Conservation (phyloP, 441 rosid species). For the Biscutella auriculata region DNA sequence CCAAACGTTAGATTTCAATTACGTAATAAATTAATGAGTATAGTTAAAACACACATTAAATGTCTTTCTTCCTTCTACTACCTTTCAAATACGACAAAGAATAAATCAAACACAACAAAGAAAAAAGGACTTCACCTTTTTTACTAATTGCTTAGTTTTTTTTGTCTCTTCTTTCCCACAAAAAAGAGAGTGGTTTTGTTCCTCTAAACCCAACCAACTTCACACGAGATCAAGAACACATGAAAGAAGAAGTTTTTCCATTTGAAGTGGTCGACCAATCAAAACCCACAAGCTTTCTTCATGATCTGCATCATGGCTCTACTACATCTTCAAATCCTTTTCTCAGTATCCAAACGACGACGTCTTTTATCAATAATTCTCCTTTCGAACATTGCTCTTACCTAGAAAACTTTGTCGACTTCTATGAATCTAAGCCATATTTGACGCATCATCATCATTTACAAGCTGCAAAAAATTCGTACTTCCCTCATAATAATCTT, state of each 20-base stretch:
- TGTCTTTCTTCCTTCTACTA: no score
- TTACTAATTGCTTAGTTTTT: slow-evolving; percentile 22
- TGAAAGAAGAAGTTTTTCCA: slow-evolving; percentile 30
- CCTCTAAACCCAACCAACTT: slow-evolving; percentile 22
- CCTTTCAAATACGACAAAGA: no score
- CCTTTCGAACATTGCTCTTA: slow-evolving; percentile 33
- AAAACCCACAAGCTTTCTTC: slow-evolving; percentile 29
- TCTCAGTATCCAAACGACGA: slow-evolving; percentile 24
- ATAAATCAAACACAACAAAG: no score
- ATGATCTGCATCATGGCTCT: slow-evolving; percentile 32
- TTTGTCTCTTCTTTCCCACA: slow-evolving; percentile 8
- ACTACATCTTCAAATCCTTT: slow-evolving; percentile 30
- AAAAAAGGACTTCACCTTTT: slow-evolving; percentile 8
- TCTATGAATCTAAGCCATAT: slow-evolving; percentile 51
- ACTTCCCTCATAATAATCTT: slow-evolving; percentile 16
- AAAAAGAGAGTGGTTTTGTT: slow-evolving; percentile 5
- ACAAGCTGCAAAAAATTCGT: slow-evolving; percentile 20
- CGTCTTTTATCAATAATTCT: slow-evolving; percentile 21
- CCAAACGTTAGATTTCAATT: no score
- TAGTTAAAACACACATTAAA: no score
- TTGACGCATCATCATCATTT: slow-evolving; percentile 40
- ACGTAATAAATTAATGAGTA: no score
- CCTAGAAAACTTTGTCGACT: slow-evolving; percentile 29
- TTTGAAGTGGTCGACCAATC: slow-evolving; percentile 25
- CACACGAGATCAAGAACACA: slow-evolving; percentile 20